phyloP scores from a whole-genome alignment of 352 stramenopile species.

The Phytophthora ramorum region DNA sequence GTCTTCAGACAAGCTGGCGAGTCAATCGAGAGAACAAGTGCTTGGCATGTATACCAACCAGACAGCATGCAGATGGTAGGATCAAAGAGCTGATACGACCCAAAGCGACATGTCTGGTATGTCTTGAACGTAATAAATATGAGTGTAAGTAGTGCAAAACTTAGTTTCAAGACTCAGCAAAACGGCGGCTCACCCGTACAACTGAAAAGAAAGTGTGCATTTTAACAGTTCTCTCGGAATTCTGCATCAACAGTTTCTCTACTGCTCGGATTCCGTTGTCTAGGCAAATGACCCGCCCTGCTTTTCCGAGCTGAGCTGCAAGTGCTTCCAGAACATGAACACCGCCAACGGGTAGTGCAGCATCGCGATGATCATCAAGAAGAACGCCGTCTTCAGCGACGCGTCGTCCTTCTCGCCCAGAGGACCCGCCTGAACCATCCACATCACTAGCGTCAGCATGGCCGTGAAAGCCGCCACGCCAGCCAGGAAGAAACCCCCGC shows the following conservation, averaged over 20 bases:
- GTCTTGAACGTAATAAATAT: slow-evolving; percentile 23
- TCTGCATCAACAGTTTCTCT: background rate
- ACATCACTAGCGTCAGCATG: slow-evolving; percentile 42
- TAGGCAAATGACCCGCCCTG: slow-evolving; percentile 13
- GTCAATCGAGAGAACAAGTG: background rate
- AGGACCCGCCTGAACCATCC: slow-evolving; percentile 52
- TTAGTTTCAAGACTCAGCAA: background rate
- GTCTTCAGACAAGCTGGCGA: background rate
- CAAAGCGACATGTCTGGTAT: slow-evolving; percentile 7
- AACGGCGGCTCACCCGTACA: too few relatives aligned
- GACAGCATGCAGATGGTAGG: background rate
- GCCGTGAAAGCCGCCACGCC: slow-evolving; percentile 19
- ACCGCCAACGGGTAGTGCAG: slow-evolving; percentile 55
- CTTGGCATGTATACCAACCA: slow-evolving; percentile 8
- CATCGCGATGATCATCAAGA: slow-evolving; percentile 68
- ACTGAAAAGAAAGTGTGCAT: too few relatives aligned
- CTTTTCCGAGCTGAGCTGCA: slow-evolving; percentile 16
- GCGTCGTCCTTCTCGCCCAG: slow-evolving; percentile 67
- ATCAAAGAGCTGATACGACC: slow-evolving; percentile 5
- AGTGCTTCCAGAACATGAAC: slow-evolving; percentile 44
- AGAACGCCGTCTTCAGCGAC: slow-evolving; percentile 57
- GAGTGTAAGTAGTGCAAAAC: slow-evolving; percentile 28
- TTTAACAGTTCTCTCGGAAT: background rate
- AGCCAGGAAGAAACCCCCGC: slow-evolving; percentile 27
- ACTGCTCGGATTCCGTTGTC: background rate